Evolutionary conservation across 805 yeast genomes (phyloP).

Genomic region (Ogataea pilisensis): DNA sequence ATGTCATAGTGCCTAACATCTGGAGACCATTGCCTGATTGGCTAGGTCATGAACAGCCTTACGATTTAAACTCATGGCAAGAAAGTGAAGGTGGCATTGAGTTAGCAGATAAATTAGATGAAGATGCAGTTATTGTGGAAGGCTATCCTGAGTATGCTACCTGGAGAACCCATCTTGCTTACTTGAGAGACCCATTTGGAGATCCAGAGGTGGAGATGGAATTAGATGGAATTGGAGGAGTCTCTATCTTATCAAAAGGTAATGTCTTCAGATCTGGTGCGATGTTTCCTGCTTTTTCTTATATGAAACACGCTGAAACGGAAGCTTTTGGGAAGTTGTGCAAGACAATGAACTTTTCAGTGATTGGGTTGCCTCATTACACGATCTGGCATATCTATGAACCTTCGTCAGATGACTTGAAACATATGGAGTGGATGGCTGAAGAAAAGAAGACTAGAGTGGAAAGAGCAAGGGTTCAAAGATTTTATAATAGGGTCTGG

Average conservation of each 20-base stretch:
- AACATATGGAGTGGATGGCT: conserved; percentile 85
- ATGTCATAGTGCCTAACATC: conserved; percentile 87
- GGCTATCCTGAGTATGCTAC: conserved; percentile 96
- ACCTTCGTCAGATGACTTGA: conserved; percentile 83
- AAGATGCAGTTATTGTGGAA: conserved; percentile 93
- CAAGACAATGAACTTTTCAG: conserved; percentile 79
- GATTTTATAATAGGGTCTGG: conserved; percentile 72
- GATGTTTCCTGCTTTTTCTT: conserved; percentile 92
- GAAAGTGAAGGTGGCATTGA: conserved; percentile 74
- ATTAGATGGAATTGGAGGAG: conserved; percentile 95
- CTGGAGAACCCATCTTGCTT: conserved; percentile 95
- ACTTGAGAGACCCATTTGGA: conserved; percentile 87
- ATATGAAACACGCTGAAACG: conserved; percentile 92
- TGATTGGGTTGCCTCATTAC: conserved; percentile 86
- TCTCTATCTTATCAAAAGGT: conserved; percentile 82
- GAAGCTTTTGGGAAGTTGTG: conserved; percentile 91
- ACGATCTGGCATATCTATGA: conserved; percentile 94
- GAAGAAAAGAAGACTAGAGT: conserved; percentile 63
- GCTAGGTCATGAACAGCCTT: conserved; percentile 77
- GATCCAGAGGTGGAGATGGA: conserved; percentile 91
- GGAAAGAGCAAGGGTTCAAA: conserved; percentile 62
- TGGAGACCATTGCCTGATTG: conserved; percentile 86
- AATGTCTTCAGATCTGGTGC: conserved; percentile 81
- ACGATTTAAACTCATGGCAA: conserved; percentile 78
- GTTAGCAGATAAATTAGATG: conserved; percentile 70